A percentile compares a stretch with the other conserved stretches of the same genome.
phyloP scores from a whole-genome alignment of 2,329 filamentous ascomycete species.

The Xenoacremonium recifei region DNA sequence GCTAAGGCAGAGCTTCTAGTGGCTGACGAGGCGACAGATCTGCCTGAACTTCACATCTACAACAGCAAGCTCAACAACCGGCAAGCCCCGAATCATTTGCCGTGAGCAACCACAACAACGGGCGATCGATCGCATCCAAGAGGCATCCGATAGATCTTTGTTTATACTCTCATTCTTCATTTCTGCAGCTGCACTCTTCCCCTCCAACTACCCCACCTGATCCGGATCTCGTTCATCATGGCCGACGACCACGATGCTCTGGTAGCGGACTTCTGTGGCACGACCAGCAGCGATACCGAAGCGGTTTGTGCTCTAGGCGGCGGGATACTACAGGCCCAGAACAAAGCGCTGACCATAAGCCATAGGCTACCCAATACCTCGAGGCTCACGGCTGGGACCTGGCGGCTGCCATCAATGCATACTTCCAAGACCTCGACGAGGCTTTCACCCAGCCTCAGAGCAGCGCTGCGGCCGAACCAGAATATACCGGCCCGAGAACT shows the following conservation, averaged over 20 bases:
- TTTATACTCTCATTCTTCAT: neutral
- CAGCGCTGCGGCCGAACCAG: constrained; percentile 39
- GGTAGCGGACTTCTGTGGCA: constrained; percentile 27
- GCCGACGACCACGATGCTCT: constrained; percentile 26
- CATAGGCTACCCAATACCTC: constrained; percentile 67
- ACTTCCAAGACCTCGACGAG: constrained; percentile 58
- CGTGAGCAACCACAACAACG: no score
- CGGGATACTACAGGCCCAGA: neutral
- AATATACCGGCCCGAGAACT: constrained; percentile 61
- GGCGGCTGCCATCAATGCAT: constrained; percentile 59
- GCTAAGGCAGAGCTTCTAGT: constrained; percentile 1
- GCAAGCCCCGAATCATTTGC: no score
- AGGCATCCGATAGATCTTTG: no score
- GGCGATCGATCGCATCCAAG: no score
- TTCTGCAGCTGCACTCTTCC: neutral
- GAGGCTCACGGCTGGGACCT: constrained; percentile 65
- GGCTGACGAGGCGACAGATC: constrained; percentile 28
- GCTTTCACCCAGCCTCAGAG: constrained; percentile 37
- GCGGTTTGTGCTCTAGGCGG: neutral
- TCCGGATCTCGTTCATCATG: constrained; percentile 21
- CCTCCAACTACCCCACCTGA: constrained; percentile 19
- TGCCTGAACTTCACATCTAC: no score
- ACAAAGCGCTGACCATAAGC: constrained; percentile 9
- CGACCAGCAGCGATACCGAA: constrained; percentile 27
- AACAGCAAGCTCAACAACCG: no score